These are phyloP conservation scores for Xylaria sp. DNA, from an alignment of 2,329 filamentous ascomycete species.

Conservation along the genomic window DNA sequence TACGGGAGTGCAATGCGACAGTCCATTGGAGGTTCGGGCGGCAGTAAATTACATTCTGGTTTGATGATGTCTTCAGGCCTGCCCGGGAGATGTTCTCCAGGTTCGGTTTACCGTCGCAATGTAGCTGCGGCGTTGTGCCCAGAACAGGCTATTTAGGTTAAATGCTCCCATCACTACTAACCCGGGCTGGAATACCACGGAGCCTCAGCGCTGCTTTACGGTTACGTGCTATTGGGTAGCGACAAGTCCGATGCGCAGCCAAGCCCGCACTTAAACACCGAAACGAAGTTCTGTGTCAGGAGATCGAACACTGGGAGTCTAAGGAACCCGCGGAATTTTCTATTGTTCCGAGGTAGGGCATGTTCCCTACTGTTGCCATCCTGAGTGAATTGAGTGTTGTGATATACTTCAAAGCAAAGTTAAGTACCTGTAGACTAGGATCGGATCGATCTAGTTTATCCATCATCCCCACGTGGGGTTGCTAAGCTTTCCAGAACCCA, in stretches of 20 bases:
- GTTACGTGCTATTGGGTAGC: neutral
- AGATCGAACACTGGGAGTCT: neutral
- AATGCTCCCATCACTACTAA: slow-evolving; percentile 19
- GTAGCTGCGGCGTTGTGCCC: slow-evolving; percentile 28
- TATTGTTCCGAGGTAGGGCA: too few species aligned
- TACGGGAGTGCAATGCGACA: slow-evolving; percentile 3
- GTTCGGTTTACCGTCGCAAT: slow-evolving; percentile 31
- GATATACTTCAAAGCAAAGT: too few species aligned
- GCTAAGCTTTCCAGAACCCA: too few species aligned
- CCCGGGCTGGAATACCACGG: neutral
- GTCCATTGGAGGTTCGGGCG: neutral
- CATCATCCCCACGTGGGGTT: too few species aligned
- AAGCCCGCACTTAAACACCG: neutral
- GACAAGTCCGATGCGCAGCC: neutral
- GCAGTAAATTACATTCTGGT: slow-evolving; percentile 19
- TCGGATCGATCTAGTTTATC: too few species aligned
- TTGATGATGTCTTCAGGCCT: slow-evolving; percentile 14
- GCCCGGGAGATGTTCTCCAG: slow-evolving; percentile 22
- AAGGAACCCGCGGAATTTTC: too few species aligned
- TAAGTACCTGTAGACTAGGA: too few species aligned
- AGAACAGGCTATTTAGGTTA: slow-evolving; percentile 46
- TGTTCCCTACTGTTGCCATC: too few species aligned
- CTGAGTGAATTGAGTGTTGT: too few species aligned
- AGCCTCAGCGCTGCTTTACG: neutral
- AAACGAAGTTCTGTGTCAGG: neutral